Conservation (phyloP, 495 filamentous ascomycete species). For the Aspergillus mulundensis region DNA sequence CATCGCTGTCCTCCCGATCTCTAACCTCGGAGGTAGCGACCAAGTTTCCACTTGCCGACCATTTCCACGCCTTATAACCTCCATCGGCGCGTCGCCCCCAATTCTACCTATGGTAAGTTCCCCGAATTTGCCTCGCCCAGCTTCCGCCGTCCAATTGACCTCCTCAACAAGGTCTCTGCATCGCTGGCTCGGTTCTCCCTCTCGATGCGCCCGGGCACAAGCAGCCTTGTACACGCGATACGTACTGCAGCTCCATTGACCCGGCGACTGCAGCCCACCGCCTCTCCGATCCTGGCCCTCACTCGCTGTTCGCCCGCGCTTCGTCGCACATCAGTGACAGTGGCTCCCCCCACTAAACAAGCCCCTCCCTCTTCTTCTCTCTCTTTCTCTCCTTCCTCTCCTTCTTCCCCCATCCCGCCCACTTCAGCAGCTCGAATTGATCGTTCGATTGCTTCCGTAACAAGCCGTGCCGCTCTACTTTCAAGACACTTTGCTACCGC, state of each 20-base stretch:
- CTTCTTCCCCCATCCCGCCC: slow-evolving; percentile 18
- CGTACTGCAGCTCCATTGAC: slow-evolving; percentile 29
- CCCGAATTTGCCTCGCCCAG: slow-evolving; percentile 1
- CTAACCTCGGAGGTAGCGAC: slow-evolving; percentile 9
- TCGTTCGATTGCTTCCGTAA: slow-evolving; percentile 21
- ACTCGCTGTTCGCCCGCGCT: slow-evolving; percentile 24
- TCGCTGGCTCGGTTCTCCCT: slow-evolving; percentile 4
- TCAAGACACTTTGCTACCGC: slow-evolving; percentile 27
- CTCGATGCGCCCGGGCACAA: slow-evolving; percentile 7
- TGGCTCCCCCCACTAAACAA: slow-evolving; percentile 43
- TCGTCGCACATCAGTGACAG: slow-evolving; percentile 37
- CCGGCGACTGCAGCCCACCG: slow-evolving; percentile 38
- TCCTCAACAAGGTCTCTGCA: slow-evolving; percentile 7
- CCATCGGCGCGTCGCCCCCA: slow-evolving; percentile 5
- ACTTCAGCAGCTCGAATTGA: slow-evolving; percentile 14
- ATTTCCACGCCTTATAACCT: slow-evolving; percentile 11
- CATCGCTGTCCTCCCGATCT: background rate
- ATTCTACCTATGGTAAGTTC: slow-evolving; percentile 10
- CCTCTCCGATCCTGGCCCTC: slow-evolving; percentile 28
- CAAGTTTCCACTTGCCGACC: slow-evolving; percentile 10
- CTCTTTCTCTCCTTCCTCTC: slow-evolving; percentile 23
- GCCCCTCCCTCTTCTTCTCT: slow-evolving; percentile 39
- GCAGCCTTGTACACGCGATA: slow-evolving; percentile 11
- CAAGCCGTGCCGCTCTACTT: slow-evolving; percentile 24
- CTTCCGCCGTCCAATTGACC: slow-evolving; percentile 10